Conservation (phyloP, 176 grass and related monocot genomes). For the Bromus sterilis region DNA sequence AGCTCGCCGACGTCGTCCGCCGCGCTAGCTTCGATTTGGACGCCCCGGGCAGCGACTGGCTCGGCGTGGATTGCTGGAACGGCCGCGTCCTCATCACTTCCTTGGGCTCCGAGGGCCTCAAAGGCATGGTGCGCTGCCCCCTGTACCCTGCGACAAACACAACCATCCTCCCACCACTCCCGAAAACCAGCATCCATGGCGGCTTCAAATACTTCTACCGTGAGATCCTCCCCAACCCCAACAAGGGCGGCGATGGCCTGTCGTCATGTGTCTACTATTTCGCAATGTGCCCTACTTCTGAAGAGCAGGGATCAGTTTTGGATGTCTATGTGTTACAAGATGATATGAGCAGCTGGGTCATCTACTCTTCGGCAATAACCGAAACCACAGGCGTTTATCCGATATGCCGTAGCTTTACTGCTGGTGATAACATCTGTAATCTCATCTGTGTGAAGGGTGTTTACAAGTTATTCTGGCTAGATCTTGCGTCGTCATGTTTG, state of each 20-base stretch:
- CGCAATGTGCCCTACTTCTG: too few species aligned
- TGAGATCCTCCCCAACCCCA: not conserved
- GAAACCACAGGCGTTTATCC: too few species aligned
- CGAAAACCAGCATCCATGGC: not conserved
- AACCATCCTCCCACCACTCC: not conserved
- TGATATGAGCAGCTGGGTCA: not conserved
- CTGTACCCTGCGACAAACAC: not conserved
- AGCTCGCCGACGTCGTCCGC: too few species aligned
- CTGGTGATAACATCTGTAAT: too few species aligned
- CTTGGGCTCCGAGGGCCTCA: not conserved
- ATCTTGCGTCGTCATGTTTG: not conserved
- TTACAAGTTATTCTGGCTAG: not conserved
- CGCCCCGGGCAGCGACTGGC: too few species aligned
- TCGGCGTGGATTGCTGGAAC: not conserved
- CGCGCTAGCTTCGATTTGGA: too few species aligned
- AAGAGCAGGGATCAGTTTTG: not conserved
- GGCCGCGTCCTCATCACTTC: not conserved
- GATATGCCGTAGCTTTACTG: too few species aligned
- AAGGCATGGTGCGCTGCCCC: not conserved
- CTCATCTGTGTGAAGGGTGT: rapidly evolving
- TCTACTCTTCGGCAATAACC: not conserved
- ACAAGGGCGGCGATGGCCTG: not conserved
- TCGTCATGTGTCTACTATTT: too few species aligned
- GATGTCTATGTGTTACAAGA: not conserved
- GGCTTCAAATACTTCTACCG: not conserved